phyloP scores from a whole-genome alignment of 176 grass and related monocot species.

The Olyra latifolia region DNA sequence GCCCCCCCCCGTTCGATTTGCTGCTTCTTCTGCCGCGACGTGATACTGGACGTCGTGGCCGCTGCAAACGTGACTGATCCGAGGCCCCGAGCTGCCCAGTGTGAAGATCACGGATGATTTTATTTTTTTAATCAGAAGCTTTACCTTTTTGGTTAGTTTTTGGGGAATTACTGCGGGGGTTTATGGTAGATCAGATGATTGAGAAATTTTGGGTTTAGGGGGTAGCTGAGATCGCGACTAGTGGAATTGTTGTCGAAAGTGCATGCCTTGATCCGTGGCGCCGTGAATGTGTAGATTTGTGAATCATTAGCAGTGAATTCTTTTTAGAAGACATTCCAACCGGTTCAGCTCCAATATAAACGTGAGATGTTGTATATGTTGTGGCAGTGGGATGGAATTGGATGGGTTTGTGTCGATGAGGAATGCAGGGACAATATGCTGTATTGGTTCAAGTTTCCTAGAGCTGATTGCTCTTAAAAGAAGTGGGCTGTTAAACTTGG shows the following conservation, averaged over 20 bases:
- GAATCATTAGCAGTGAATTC: neutral
- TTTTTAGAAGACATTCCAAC: neutral
- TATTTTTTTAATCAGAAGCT: neutral
- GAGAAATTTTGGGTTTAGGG: neutral
- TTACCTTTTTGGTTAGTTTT: neutral
- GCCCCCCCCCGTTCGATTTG: neutral
- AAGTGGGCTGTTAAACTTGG: neutral
- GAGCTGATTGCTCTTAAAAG: neutral
- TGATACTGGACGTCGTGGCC: neutral
- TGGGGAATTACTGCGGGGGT: neutral
- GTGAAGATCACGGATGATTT: neutral
- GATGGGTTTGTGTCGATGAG: neutral
- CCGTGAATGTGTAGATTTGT: neutral
- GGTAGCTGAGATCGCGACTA: neutral
- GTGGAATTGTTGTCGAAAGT: neutral
- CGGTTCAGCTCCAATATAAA: neutral
- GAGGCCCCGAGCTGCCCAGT: neutral
- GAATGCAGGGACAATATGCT: constrained; percentile 6
- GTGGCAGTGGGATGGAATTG: neutral
- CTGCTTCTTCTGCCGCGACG: neutral
- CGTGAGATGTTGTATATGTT: neutral
- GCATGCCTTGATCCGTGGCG: neutral
- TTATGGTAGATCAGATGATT: neutral
- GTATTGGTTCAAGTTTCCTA: constrained; percentile 1
- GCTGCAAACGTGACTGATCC: constrained; percentile 6